Conservation (phyloP, 371 early-diverging fungal species). For the Batkoa obscura region DNA sequence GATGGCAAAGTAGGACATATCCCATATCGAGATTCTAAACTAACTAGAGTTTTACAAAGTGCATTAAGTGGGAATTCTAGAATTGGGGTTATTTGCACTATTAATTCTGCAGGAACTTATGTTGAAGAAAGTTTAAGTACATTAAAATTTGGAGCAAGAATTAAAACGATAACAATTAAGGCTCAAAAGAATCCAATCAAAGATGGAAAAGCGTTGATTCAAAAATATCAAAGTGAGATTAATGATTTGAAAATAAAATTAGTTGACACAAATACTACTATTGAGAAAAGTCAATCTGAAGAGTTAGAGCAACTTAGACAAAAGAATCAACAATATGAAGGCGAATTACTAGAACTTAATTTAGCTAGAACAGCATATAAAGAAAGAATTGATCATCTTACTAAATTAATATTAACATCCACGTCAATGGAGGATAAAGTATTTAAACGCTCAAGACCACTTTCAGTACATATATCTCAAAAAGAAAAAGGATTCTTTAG, state of each 20-base stretch:
- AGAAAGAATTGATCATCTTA: conserved; percentile 63
- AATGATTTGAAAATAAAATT: conserved; percentile 62
- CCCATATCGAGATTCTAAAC: conserved; percentile 79
- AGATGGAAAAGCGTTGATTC: conserved; percentile 70
- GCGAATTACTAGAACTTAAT: conserved; percentile 48
- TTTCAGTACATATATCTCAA: conserved; percentile 16
- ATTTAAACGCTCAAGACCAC: neutral
- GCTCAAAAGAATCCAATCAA: conserved; percentile 48
- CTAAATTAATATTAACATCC: conserved; percentile 58
- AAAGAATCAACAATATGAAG: conserved; percentile 32
- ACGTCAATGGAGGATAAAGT: conserved; percentile 26
- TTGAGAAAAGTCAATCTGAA: conserved; percentile 9
- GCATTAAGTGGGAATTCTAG: conserved; percentile 61
- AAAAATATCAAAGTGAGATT: conserved; percentile 68
- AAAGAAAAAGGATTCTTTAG: conserved; percentile 9
- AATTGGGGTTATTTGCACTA: conserved; percentile 60
- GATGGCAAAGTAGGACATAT: conserved; percentile 40
- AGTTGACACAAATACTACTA: conserved; percentile 17
- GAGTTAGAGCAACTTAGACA: conserved; percentile 14
- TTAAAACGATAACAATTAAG: conserved; percentile 41
- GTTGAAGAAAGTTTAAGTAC: conserved; percentile 66
- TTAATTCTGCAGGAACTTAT: conserved; percentile 35
- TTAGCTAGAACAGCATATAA: conserved; percentile 53
- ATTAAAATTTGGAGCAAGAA: conserved; percentile 67
- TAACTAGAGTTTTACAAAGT: conserved; percentile 69